Evolutionary conservation across 106 monocot species (phyloP), one percentile per base, ranked within the genome.

Genomic region (Ottelia alismoides): DNA sequence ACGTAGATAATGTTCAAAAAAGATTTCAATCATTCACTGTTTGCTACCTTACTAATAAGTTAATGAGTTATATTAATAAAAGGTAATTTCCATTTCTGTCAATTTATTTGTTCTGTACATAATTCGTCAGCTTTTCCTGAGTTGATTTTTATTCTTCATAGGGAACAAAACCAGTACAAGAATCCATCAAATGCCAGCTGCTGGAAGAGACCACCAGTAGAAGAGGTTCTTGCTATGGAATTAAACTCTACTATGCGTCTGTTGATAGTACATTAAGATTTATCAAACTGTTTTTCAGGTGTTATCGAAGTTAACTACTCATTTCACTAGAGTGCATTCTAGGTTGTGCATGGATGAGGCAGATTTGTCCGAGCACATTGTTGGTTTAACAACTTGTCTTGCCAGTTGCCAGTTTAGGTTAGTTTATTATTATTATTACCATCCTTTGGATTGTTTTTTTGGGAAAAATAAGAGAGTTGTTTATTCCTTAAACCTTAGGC

Each of bases 331-430:
- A 51, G 94, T 94, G 18, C 88, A 81, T 63, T 88, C 88, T 56
- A 81, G 88, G 63, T 78, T 73, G 51, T 94, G 94, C 65, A 71
- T 75, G 52, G 94, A 94, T 74, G 94, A 94, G 76, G 80, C 94
- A 73, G 94, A 94, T 53, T 25, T 94, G 23, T 75, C 84, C 58
- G 94, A 94, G 11, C 88, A 88, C 65, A 56, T 94, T 67, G 81
- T 94, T 66, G 84, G 94, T 65, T 65, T 94, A 52, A 88, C 94
- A 47, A 76, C 67, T 56, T 84, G 78, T 67, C 94, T 94, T 71
- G 88, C 94, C 21, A 71, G 22, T 68, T 94, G 94, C 76, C 75
- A 81, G 45, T 88, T 84, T 57, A 75, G 88, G 94, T 84, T 3
- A 72, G 71, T 60, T 27, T 53, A 25, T 30, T 52, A 21, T 7